A percentile compares a stretch with the other conserved stretches of the same genome.
Evolutionary conservation across 2,329 filamentous ascomycete genomes (phyloP).

Genomic region (Aspergillus sergii): DNA sequence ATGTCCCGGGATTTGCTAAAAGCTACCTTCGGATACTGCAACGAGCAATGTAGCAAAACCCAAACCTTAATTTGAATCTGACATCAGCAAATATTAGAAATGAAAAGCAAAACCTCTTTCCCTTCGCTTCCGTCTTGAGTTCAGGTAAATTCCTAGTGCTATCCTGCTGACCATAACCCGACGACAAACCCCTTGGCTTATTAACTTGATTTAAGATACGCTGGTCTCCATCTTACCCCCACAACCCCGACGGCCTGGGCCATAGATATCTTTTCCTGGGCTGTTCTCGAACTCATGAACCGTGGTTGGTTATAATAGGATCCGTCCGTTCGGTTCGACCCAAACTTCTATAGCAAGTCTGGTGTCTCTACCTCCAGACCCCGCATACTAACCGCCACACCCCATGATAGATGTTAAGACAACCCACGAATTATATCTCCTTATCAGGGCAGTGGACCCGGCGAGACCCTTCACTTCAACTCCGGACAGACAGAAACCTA

Average conservation of each 20-base stretch:
- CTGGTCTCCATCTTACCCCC: too few relatives aligned
- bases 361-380: neutral
- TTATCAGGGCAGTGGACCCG: neutral
- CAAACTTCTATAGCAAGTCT: neutral
- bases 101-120: neutral
- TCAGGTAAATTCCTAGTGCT: neutral
- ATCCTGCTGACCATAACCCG: neutral
- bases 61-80: neutral
- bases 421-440: neutral
- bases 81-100: neutral
- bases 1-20: neutral
- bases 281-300: neutral
- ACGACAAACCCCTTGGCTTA: neutral
- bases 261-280: neutral
- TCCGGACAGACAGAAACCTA: neutral
- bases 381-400: neutral
- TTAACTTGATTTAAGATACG: neutral
- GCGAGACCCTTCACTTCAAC: neutral
- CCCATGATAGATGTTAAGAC: too few relatives aligned
- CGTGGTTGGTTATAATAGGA: neutral
- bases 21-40: neutral
- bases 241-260: neutral
- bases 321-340: neutral
- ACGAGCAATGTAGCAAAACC: neutral
- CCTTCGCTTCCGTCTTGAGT: neutral